Evolutionary conservation across 129 eudicot species (phyloP).

Genomic region (Sambucus nigra): DNA sequence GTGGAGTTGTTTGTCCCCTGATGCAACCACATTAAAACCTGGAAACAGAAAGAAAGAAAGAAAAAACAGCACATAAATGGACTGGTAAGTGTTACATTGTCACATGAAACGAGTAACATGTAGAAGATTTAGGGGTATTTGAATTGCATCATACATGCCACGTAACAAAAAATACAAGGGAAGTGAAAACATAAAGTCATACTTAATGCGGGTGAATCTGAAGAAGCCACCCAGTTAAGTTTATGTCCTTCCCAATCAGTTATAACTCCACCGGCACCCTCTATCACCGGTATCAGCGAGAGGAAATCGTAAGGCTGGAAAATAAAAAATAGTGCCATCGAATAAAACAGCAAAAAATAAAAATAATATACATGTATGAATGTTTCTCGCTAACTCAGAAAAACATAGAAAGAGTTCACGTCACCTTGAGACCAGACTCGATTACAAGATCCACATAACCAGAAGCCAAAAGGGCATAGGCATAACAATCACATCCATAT

Average conservation of each 20-base stretch:
- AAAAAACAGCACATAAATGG: neutral
- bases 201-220: constrained; percentile 56
- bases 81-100: neutral
- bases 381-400: neutral
- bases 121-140: too few relatives aligned
- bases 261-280: constrained; percentile 93
- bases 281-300: constrained; percentile 73
- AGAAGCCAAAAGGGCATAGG: constrained; percentile 91
- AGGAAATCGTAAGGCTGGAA: constrained; percentile 93
- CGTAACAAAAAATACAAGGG: neutral
- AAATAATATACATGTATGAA: neutral
- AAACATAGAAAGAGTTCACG: neutral
- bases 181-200: constrained; percentile 9
- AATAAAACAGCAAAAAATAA: neutral
- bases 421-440: constrained; percentile 96
- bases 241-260: constrained; percentile 86
- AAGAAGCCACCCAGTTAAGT: constrained; percentile 78
- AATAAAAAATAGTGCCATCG: neutral
- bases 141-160: too few relatives aligned
- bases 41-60: neutral
- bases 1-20: constrained; percentile 67
- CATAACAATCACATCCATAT: constrained; percentile 97
- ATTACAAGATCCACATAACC: constrained; percentile 93
- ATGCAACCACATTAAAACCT: constrained; percentile 90
- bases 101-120: neutral